Evolutionary conservation across 2,329 filamentous ascomycete species (phyloP).

Genomic region (Lecanoromycetidae sp.): DNA sequence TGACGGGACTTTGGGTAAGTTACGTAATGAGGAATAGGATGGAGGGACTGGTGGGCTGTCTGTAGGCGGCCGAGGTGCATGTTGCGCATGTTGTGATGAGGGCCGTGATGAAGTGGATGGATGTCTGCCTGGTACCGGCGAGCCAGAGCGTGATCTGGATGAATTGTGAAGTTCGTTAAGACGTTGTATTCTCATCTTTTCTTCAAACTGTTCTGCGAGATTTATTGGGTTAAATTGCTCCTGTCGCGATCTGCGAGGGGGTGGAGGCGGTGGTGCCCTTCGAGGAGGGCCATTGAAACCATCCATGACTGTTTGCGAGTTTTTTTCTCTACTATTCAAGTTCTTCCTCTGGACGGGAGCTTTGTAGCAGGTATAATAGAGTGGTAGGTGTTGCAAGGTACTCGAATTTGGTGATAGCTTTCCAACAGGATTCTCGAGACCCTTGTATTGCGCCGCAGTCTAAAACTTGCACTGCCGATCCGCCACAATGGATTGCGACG

Average conservation of each 20-base stretch:
- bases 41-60: slow-evolving; percentile 34
- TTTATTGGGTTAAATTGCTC: slow-evolving; percentile 61
- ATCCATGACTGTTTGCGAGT: background rate
- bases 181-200: slow-evolving; percentile 72
- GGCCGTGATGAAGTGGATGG: slow-evolving; percentile 35
- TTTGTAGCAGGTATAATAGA: background rate
- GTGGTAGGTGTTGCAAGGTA: background rate
- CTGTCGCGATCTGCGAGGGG: slow-evolving; percentile 19
- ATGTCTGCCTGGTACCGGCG: slow-evolving; percentile 42
- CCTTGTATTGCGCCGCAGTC: slow-evolving; percentile 3
- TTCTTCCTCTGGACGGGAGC: background rate
- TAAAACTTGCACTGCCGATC: slow-evolving; percentile 5
- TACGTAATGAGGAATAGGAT: slow-evolving; percentile 49
- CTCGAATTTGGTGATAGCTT: background rate
- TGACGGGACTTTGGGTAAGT: slow-evolving; percentile 59
- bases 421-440: background rate
- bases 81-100: slow-evolving; percentile 25
- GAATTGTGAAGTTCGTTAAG: slow-evolving; percentile 67
- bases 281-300: slow-evolving; percentile 24
- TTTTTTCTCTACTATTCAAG: background rate
- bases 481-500: background rate
- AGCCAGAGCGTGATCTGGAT: slow-evolving; percentile 45
- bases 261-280: slow-evolving; percentile 23
- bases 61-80: slow-evolving; percentile 17
- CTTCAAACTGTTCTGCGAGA: slow-evolving; percentile 72